phyloP scores from a whole-genome alignment of 2,329 filamentous ascomycete genomes.

The Monosporascus sp. region DNA sequence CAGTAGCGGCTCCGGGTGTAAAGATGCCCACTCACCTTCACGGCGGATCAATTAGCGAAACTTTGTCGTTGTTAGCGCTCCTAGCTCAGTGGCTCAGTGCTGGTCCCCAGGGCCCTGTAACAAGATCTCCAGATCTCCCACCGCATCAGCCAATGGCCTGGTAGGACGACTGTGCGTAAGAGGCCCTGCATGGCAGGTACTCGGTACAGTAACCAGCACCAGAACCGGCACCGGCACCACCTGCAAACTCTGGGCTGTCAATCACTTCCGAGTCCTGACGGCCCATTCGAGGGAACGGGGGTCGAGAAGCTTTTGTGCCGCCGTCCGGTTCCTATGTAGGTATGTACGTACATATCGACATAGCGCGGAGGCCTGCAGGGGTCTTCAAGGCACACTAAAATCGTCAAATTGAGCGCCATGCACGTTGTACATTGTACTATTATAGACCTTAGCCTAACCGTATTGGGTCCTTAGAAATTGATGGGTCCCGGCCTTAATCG shows the following conservation, averaged over 20 bases:
- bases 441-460: neutral
- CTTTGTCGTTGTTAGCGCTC: no score
- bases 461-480: neutral
- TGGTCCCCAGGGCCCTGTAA: neutral
- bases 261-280: neutral
- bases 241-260: neutral
- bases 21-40: no score
- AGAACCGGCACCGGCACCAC: no score
- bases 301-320: neutral
- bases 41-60: no score
- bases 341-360: neutral
- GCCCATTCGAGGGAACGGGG: neutral
- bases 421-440: neutral
- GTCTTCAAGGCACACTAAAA: neutral
- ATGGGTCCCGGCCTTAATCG: conserved; percentile 12
- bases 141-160: neutral
- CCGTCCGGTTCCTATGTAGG: neutral
- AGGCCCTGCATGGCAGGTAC: neutral
- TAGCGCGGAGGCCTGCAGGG: neutral
- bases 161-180: neutral
- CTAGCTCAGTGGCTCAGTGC: neutral
- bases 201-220: neutral
- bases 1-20: neutral
- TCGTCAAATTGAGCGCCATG: neutral
- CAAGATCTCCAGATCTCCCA: neutral